Evolutionary conservation across 202 grass and related monocot species (phyloP), one percentile per base, ranked within the genome.

Genomic region (Zoysia matrella): DNA sequence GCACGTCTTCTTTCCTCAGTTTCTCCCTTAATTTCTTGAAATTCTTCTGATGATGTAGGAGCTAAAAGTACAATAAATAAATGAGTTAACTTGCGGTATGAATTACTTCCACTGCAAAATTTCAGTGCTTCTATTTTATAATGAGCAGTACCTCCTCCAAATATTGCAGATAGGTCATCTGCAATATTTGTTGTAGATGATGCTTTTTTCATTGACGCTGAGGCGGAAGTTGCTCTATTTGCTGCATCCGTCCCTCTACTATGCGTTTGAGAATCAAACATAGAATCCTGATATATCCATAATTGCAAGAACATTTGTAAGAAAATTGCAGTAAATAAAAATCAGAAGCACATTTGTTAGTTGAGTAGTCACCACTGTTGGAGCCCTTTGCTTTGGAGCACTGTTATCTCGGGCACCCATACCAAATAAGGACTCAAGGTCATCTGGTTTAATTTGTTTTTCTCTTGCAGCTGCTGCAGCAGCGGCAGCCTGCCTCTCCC

Each of bases 11-110:
- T 99, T 82, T 99, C 93, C 80, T 90, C 89, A 77, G 75, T 91
- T 55, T 99, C 97, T 6, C 97, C 97, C 41, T 94, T 75, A 81
- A 96, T 81, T 76, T 88, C 93, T 96, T 94, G 97, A 90, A 99
- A 92, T 69, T 96, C 97, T 71, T 90, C 91, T 42, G 93, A 90
- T 72, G 95, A 89, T 73, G 79, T 81, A 72, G 95, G 89, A 67
- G 78, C 97, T 93, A 85, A 72, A 85, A 77, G 43, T 74, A 89
- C 52, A 64, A 77, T 63, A 76, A 84, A 66, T 65, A 69, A 79
- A 77, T 39, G 1, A 48, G 51, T 5, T 63, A 2, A 3, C 47
- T 55, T 36, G 4, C 12, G 50, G 13, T 39, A 1, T n/a, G 6
- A n/a, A 81, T 75, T 52, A 82, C 8, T 46, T 5, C 11, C 8